Evolutionary conservation across 1,284 basidiomycete genomes (phyloP).

Genomic region (Trametes hirsuta): DNA sequence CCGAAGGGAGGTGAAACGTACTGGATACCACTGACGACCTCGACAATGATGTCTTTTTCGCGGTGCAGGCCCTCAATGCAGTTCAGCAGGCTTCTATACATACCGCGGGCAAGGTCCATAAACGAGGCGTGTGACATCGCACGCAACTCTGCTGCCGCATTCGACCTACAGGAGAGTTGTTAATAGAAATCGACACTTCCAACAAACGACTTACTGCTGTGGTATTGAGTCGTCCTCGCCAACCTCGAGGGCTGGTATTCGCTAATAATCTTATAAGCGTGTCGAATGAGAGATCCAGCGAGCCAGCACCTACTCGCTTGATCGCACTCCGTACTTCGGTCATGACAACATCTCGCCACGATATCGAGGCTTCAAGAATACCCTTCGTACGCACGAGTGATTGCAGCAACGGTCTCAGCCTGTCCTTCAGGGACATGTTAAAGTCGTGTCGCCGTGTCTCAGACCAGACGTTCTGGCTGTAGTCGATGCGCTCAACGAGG

Average conservation of each 20-base stretch:
- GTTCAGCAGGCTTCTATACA: slow-evolving; percentile 71
- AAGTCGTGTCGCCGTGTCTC: slow-evolving; percentile 33
- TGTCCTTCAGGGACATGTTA: slow-evolving; percentile 53
- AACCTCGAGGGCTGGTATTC: slow-evolving; percentile 59
- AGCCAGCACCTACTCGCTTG: slow-evolving; percentile 49
- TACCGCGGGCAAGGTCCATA: slow-evolving; percentile 58
- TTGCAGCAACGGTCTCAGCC: slow-evolving; percentile 71
- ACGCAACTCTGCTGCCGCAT: slow-evolving; percentile 60
- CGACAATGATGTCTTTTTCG: slow-evolving; percentile 65
- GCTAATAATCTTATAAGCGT: slow-evolving; percentile 38
- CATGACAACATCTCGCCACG: slow-evolving; percentile 82
- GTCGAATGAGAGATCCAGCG: background rate
- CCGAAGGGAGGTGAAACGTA: slow-evolving; percentile 30
- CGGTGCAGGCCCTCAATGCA: slow-evolving; percentile 74
- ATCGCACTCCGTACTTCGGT: slow-evolving; percentile 67
- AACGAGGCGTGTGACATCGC: slow-evolving; percentile 75
- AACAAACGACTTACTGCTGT: slow-evolving; percentile 27
- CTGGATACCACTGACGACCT: slow-evolving; percentile 59
- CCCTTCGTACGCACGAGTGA: slow-evolving; percentile 80
- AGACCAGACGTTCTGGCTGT: slow-evolving; percentile 25
- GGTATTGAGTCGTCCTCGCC: slow-evolving; percentile 52
- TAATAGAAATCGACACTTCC: background rate
- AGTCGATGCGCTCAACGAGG: slow-evolving; percentile 55
- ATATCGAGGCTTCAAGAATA: slow-evolving; percentile 66
- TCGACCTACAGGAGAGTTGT: slow-evolving; percentile 25